These are phyloP conservation scores for Penicillium sp. DNA, from an alignment of 2,329 filamentous ascomycete species.

Conservation along the genomic window DNA sequence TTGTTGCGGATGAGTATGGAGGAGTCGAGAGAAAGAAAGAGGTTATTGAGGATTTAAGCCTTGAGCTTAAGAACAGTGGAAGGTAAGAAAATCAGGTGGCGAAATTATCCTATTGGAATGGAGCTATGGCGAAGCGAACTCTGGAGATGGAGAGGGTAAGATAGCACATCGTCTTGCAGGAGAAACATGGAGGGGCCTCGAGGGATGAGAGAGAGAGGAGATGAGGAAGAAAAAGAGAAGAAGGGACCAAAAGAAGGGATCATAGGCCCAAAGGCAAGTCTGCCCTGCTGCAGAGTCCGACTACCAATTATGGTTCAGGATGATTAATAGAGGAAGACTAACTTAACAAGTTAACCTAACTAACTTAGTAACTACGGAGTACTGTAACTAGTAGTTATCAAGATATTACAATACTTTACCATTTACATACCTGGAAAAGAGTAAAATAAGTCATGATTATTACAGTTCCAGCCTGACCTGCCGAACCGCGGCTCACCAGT, in stretches of 20 bases:
- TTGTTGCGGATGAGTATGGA: background rate
- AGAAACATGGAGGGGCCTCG: slow-evolving; percentile 15
- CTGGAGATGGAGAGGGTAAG: slow-evolving; percentile 12
- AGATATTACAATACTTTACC: background rate
- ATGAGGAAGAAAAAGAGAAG: slow-evolving; percentile 1
- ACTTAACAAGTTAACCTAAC: too few relatives aligned
- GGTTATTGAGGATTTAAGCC: background rate
- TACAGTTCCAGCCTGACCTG: too few relatives aligned
- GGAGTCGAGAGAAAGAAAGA: slow-evolving; percentile 1
- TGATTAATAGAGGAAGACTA: background rate
- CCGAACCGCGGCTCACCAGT: slow-evolving; percentile 1
- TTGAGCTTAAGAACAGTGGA: background rate
- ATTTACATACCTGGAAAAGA: too few relatives aligned
- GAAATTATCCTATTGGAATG: slow-evolving; percentile 23
- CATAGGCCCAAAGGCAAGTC: background rate
- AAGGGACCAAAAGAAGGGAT: background rate
- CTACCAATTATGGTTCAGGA: background rate
- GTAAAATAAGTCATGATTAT: too few relatives aligned
- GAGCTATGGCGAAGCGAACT: slow-evolving; percentile 21
- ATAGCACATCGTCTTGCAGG: slow-evolving; percentile 21
- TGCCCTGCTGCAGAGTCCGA: background rate
- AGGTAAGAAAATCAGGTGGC: slow-evolving; percentile 4
- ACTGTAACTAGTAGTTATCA: too few relatives aligned
- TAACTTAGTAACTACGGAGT: too few relatives aligned
- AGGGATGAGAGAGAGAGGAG: slow-evolving; percentile 14